Conservation (phyloP, 129 eudicot genomes). For the Calendula officinalis region DNA sequence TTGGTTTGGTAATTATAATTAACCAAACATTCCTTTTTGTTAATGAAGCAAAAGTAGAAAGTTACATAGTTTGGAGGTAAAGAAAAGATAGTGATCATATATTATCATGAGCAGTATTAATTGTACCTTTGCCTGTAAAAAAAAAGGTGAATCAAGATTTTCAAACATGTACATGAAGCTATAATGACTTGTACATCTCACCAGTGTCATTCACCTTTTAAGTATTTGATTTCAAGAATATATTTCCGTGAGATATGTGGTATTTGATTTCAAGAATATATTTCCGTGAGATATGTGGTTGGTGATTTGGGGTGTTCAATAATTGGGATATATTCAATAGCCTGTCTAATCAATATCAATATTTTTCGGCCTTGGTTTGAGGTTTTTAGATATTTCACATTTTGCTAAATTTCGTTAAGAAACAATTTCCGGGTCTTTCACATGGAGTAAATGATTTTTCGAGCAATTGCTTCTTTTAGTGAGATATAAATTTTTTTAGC, state of each 20-base stretch:
- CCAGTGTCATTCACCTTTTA: constrained; percentile 22
- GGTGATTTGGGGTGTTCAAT: constrained; percentile 1
- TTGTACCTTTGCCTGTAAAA: constrained; percentile 15
- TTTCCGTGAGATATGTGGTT: constrained; percentile 1
- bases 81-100: background rate
- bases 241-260: background rate
- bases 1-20: constrained; percentile 15
- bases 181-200: constrained; percentile 7
- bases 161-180: background rate
- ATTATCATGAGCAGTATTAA: constrained; percentile 5
- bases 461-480: too few species aligned
- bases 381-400: background rate
- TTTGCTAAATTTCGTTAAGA: background rate
- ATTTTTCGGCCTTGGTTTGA: background rate
- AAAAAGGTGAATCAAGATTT: background rate
- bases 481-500: too few species aligned
- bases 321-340: background rate
- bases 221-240: background rate
- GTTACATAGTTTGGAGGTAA: background rate
- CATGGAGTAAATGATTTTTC: too few species aligned
- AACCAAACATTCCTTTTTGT: constrained; percentile 5
- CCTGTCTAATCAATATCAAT: background rate
- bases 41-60: constrained; percentile 6
- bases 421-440: too few species aligned
- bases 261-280: background rate